Percentiles rank a stretch among this genome's conserved stretches.
Conservation (phyloP, 257 asterid genomes). For the Solanum microdontum region DNA sequence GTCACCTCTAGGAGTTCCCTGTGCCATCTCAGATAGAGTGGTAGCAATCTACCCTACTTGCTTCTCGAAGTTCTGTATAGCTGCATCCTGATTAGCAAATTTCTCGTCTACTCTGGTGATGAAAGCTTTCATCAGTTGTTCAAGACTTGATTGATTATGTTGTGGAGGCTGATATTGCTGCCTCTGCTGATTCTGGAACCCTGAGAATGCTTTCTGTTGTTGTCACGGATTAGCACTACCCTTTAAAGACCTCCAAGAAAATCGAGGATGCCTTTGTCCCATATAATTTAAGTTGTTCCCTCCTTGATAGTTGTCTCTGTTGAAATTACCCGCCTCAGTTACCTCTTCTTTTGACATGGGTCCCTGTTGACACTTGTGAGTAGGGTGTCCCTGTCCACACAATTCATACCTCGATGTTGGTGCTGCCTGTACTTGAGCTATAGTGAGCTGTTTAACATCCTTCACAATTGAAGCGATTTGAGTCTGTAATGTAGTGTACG, state of each 20-base stretch:
- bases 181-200: neutral
- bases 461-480: neutral
- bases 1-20: neutral
- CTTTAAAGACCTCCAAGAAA: neutral
- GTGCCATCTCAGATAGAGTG: neutral
- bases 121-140: neutral
- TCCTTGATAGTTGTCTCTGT: neutral
- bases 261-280: neutral
- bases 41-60: neutral
- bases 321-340: neutral
- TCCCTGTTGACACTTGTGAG: neutral
- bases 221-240: neutral
- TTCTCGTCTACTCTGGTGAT: neutral
- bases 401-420: neutral
- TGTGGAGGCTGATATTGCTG: neutral
- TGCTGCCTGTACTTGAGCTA: neutral
- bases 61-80: neutral
- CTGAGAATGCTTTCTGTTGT: neutral
- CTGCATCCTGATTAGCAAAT: neutral
- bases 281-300: neutral
- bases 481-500: neutral
- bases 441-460: neutral
- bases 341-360: neutral
- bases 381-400: neutral
- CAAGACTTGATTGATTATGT: neutral